phyloP scores from a whole-genome alignment of 23 red algal genomes.

The Pyropia yezoensis region DNA sequence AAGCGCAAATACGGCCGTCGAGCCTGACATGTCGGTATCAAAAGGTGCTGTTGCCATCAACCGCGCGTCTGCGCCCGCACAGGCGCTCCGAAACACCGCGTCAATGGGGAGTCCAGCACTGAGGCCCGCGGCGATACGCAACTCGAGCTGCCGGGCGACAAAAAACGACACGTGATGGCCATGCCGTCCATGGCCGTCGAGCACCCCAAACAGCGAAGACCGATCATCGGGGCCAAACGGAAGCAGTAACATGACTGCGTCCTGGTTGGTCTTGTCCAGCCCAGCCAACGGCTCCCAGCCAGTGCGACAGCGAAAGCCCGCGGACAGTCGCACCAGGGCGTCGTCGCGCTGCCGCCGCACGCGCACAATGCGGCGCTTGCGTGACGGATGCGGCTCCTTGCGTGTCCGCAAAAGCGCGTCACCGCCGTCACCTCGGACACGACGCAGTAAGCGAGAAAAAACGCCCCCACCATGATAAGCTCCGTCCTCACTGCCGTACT shows the following conservation, averaged over 20 bases:
- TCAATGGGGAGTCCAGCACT: slow-evolving; percentile 3
- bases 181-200: slow-evolving; percentile 80
- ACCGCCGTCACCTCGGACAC: no score
- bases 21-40: slow-evolving; percentile 62
- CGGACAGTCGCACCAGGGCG: slow-evolving; percentile 35
- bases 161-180: slow-evolving; percentile 54
- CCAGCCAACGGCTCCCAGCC: slow-evolving; percentile 84
- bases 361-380: slow-evolving; percentile 35
- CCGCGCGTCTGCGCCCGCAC: slow-evolving; percentile 27
- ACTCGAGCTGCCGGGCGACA: slow-evolving; percentile 5
- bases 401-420: no score
- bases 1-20: slow-evolving; percentile 60
- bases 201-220: slow-evolving; percentile 14
- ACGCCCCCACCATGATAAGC: no score
- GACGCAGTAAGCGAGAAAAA: no score
- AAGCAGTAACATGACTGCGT: slow-evolving; percentile 7
- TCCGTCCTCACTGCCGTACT: no score
- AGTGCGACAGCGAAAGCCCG: slow-evolving; percentile 59
- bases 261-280: slow-evolving; percentile 55
- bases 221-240: no score
- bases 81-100: slow-evolving; percentile 22
- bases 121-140: no score
- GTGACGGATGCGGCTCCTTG: no score
- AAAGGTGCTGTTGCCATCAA: slow-evolving; percentile 8
- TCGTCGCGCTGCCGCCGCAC: slow-evolving; percentile 43